Percentiles rank a stretch among this genome's conserved stretches.
phyloP scores from a whole-genome alignment of 2,329 filamentous ascomycete species.

The Arthroderma uncinatum region DNA sequence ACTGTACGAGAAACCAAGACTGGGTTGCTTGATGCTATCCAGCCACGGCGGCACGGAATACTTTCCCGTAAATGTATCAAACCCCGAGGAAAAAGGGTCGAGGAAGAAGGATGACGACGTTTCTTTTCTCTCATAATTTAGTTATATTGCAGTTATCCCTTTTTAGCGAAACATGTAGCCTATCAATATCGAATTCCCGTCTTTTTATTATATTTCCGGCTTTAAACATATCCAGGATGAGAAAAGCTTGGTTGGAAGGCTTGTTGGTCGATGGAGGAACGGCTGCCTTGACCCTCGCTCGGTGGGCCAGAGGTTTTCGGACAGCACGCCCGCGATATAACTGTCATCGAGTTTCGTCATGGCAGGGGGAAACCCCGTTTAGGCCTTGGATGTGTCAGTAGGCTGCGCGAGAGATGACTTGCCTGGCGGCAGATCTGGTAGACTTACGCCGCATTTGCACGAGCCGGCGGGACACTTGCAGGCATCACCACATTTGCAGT shows the following conservation, averaged over 20 bases:
- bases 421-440: neutral
- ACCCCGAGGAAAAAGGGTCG: neutral
- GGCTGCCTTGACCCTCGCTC: neutral
- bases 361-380: neutral
- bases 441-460: slow-evolving; percentile 34
- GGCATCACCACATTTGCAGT: slow-evolving; percentile 32
- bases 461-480: slow-evolving; percentile 33
- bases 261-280: neutral
- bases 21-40: neutral
- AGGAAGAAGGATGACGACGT: neutral
- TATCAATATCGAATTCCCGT: neutral
- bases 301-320: neutral
- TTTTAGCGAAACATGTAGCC: neutral
- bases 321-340: too few relatives aligned
- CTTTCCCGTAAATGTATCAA: neutral
- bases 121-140: neutral
- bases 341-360: neutral
- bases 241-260: neutral
- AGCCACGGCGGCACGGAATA: neutral
- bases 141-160: neutral
- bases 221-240: neutral
- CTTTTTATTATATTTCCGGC: neutral
- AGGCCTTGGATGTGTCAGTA: neutral
- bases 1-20: neutral
- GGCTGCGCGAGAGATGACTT: too few relatives aligned